Conservation (phyloP, 208 protist species). For the Histomonas meleagridis region DNA sequence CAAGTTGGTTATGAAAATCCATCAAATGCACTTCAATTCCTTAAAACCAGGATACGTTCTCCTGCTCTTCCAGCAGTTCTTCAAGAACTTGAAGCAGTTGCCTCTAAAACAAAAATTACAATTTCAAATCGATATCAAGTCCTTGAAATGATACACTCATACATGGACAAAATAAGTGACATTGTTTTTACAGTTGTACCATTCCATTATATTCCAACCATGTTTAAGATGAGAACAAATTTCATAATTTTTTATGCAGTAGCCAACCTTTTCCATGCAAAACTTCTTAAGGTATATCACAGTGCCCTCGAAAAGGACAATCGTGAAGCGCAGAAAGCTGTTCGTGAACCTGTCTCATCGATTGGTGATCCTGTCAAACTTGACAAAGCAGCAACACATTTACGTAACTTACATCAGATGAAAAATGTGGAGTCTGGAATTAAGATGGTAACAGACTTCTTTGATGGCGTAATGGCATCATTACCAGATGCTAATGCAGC, state of each 20-base stretch:
- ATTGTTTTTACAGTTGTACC: not conserved
- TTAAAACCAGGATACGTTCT: not conserved
- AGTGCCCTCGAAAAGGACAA: not conserved
- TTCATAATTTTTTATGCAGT: conserved; percentile 32
- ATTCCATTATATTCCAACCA: conserved; percentile 23
- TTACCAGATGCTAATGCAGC: conserved; percentile 1
- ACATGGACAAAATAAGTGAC: conserved; percentile 14
- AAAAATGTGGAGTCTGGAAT: not conserved
- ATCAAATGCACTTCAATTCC: not conserved
- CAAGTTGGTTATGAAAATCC: not conserved
- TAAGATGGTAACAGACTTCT: not conserved
- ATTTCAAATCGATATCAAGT: not conserved
- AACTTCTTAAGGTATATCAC: not conserved
- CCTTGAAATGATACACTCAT: not conserved
- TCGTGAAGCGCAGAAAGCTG: not conserved
- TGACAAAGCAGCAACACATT: not conserved
- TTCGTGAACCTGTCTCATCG: not conserved
- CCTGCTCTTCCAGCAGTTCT: not conserved
- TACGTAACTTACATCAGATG: not conserved
- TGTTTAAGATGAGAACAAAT: conserved; percentile 31
- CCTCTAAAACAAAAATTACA: not conserved
- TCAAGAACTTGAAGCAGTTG: not conserved
- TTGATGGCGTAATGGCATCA: not conserved
- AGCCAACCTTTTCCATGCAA: not conserved
- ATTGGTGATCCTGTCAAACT: not conserved